Base-by-base conservation (phyloP, 345 rosid genomes). In the Ceriops zippeliana region DNA sequence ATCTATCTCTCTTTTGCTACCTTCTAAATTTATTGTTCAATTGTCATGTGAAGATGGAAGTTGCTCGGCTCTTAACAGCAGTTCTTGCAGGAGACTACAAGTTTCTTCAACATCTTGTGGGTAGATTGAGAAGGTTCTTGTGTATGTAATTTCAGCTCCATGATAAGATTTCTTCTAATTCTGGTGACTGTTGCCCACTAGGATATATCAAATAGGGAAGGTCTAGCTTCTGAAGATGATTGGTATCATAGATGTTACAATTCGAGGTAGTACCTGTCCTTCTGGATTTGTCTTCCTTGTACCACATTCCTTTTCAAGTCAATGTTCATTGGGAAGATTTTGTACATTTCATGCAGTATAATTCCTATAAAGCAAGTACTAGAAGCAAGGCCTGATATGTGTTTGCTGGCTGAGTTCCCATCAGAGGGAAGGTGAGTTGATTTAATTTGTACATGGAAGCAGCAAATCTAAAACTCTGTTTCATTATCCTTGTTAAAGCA, bases 121-220 rank as follows among this genome's bases (percentile, higher is more conserved):
- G 91, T 84, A 66, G 64, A 73, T 47, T 9, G 61, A 47, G 16
- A 56, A 47, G 69, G 66, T 66, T 76, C 38, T 58, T 58, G 13
- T 76, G 8, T 61, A 34, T 54, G 17, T 34, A 5, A 22, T 15
- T 66, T 31, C 52, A 30, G 28, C 19, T 47, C 24, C 24, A 47
- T 24, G 0, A 47, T 35, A 42, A 0, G n/a, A 26, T 37, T 52
- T 60, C 61, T 54, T 73, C 72, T 70, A 66, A 65, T 65, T 72
- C 20, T 73, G 61, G 61, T 51, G 65, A 49, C 52, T 54, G 58
- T 42, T 62, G 59, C 68, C 46, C 49, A 13, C 49, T 72, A 92
- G 96, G 96, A 92, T 76, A 73, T 92, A 75, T 92, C 98, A 62
- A 90, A 83, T 66, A 86, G 89, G 78, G 87, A 80, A 62, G 90